Evolutionary conservation across 768 basidiomycete species (phyloP).

Genomic region (Collybia sp.): DNA sequence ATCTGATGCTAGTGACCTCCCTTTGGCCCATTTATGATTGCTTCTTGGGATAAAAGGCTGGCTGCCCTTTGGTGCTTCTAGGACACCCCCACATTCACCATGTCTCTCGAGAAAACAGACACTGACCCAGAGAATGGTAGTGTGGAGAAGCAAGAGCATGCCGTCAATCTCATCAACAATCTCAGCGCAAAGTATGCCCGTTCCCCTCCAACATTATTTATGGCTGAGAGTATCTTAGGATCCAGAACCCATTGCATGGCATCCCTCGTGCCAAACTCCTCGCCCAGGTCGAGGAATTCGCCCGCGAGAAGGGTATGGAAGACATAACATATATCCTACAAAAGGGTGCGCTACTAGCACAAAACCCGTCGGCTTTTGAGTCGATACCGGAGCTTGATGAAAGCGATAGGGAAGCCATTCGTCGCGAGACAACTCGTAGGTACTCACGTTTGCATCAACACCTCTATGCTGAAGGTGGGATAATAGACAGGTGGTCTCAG

Average conservation of each 20-base stretch:
- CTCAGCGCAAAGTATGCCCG: background rate
- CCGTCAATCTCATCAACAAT: background rate
- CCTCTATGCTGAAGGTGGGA: too few relatives aligned
- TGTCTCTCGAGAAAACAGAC: conserved; percentile 7
- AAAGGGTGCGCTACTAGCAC: conserved; percentile 73
- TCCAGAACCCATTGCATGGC: conserved; percentile 45
- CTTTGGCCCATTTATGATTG: too few relatives aligned
- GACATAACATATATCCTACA: conserved; percentile 43
- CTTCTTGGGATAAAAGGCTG: conserved; percentile 66
- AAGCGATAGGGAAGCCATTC: conserved; percentile 30
- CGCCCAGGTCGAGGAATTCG: conserved; percentile 57
- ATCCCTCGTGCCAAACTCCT: conserved; percentile 58
- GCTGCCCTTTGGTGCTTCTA: conserved; percentile 19
- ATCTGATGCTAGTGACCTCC: too few relatives aligned
- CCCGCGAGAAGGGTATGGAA: conserved; percentile 39
- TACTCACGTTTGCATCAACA: background rate
- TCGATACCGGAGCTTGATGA: conserved; percentile 30
- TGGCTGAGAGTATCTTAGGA: conserved; percentile 17
- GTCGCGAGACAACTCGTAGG: conserved; percentile 44
- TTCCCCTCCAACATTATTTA: background rate
- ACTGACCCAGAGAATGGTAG: background rate
- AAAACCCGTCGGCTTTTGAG: conserved; percentile 52
- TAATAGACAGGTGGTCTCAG: conserved; percentile 42
- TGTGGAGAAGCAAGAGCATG: background rate
- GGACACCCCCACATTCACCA: background rate